Percentiles rank a stretch among this genome's conserved stretches.
These are phyloP conservation scores for Mitragyna speciosa DNA, from an alignment of 257 asterid species.

Conservation along the genomic window DNA sequence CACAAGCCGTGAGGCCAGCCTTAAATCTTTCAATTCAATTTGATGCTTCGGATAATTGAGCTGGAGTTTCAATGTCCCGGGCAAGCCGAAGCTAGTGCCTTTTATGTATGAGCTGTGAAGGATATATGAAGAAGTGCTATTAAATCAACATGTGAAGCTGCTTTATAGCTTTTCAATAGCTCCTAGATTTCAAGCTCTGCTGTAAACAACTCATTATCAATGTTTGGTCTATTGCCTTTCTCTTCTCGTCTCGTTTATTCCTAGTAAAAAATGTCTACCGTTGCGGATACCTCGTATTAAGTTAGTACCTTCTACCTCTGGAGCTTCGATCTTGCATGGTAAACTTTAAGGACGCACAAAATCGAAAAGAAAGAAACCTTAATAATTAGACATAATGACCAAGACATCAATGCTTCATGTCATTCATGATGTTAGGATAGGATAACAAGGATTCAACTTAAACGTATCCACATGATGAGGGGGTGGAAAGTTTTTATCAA, in stretches of 20 bases:
- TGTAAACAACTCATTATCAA: not conserved
- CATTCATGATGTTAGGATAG: not conserved
- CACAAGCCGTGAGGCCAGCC: conserved; percentile 36
- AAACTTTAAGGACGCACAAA: not conserved
- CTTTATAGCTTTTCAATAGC: not conserved
- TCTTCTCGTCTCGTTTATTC: not conserved
- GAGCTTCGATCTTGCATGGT: not conserved
- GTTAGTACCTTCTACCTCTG: not conserved
- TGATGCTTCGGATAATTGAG: not conserved
- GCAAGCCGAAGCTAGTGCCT: not conserved
- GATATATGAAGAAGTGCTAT: conserved; percentile 8
- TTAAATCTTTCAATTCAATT: not conserved
- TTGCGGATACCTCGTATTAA: not conserved
- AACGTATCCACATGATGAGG: not conserved
- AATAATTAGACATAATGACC: not conserved
- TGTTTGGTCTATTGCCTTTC: not conserved
- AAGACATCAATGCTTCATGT: not conserved
- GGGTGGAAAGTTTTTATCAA: not conserved
- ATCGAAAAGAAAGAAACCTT: not conserved
- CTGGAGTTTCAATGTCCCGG: conserved; percentile 5
- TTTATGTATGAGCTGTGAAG: conserved; percentile 11
- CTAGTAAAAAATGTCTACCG: not conserved
- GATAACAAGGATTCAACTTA: not conserved
- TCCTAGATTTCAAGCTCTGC: conserved; percentile 4
- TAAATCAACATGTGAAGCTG: conserved; percentile 3